Evolutionary conservation across 306 rosid genomes (phyloP).

Genomic region (Parietaria judaica): DNA sequence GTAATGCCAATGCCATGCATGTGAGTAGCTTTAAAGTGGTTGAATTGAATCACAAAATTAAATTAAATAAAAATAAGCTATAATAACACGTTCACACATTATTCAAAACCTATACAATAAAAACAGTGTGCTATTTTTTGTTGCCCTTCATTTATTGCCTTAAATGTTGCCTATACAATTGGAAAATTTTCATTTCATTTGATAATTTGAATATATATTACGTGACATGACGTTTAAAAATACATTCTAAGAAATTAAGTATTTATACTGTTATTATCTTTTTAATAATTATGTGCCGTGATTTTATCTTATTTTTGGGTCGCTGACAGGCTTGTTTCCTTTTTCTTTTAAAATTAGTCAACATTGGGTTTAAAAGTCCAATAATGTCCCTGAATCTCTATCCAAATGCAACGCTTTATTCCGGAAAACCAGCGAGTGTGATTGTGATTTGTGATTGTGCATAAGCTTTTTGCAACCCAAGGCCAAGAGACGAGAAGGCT

Average conservation of each 20-base stretch:
- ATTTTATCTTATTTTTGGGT: not conserved
- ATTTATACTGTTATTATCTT: too few species aligned
- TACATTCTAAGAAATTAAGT: too few species aligned
- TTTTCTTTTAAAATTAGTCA: slow-evolving; percentile 4
- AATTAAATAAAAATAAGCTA: too few species aligned
- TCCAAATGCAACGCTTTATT: slow-evolving; percentile 16
- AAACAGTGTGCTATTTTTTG: not conserved
- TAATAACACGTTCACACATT: slow-evolving; percentile 4
- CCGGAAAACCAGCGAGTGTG: slow-evolving; percentile 5
- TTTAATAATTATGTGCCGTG: too few species aligned
- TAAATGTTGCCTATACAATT: slow-evolving; percentile 1
- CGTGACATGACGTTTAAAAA: not conserved
- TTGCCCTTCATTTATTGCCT: slow-evolving; percentile 6
- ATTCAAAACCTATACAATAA: slow-evolving; percentile 9
- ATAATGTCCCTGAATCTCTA: slow-evolving; percentile 14
- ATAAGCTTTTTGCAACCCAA: slow-evolving; percentile 23
- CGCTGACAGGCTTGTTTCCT: slow-evolving; percentile 24
- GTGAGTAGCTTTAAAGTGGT: slow-evolving; percentile 13
- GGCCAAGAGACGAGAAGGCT: slow-evolving; percentile 18
- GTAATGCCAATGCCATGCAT: slow-evolving; percentile 8
- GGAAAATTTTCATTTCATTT: not conserved
- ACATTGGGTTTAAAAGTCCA: slow-evolving; percentile 16
- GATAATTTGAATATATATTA: not conserved
- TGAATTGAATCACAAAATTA: slow-evolving; percentile 3
- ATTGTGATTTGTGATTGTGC: slow-evolving; percentile 17